These are phyloP conservation scores for Apiospora phragmitis DNA, from an alignment of 2,329 filamentous ascomycete species.

Conservation along the genomic window DNA sequence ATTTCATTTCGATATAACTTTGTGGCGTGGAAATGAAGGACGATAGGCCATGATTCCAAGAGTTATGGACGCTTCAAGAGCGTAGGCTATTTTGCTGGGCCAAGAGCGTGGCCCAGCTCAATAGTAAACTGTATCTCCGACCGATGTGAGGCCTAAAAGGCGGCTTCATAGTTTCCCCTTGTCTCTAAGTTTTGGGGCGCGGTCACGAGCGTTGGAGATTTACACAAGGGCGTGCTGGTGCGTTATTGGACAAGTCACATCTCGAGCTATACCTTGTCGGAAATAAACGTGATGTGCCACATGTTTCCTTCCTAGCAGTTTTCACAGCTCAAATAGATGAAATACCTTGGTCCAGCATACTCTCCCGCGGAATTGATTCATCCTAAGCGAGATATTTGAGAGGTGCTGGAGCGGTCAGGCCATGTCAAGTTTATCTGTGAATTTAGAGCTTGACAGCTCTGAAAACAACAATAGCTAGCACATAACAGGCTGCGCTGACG, in stretches of 20 bases:
- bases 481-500: slow-evolving; percentile 40
- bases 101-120: not conserved
- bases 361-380: not conserved
- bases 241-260: not conserved
- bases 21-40: not conserved
- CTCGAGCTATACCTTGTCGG: not conserved
- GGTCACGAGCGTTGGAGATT: not conserved
- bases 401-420: not conserved
- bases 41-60: not conserved
- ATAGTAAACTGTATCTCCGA: not conserved
- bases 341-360: not conserved
- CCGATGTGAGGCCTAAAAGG: not conserved
- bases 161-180: not conserved
- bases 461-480: slow-evolving; percentile 36
- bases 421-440: not conserved
- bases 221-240: not conserved
- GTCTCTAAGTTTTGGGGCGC: not conserved
- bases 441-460: slow-evolving; percentile 23
- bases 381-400: not conserved
- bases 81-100: not conserved
- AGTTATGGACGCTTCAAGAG: not conserved
- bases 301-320: not conserved
- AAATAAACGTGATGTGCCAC: not conserved
- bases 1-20: not conserved
- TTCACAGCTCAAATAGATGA: not conserved